phyloP scores from a whole-genome alignment of 2,329 filamentous ascomycete genomes.

The Fusarium sp. region DNA sequence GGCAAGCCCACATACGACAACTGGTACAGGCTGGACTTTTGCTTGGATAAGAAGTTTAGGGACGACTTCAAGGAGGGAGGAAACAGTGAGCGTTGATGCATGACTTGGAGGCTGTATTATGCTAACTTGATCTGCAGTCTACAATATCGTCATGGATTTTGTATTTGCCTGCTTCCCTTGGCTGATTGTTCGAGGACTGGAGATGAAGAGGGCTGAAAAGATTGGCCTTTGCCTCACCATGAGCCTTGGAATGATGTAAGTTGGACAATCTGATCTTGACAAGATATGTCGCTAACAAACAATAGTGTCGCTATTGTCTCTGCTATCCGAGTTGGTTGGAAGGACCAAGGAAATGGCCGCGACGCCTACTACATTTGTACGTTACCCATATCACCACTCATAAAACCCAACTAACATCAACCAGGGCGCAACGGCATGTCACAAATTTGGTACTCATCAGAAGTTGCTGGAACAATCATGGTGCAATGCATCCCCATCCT shows the following conservation, averaged over 20 bases:
- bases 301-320: conserved; percentile 59
- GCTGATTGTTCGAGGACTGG: conserved; percentile 60
- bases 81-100: conserved; percentile 53
- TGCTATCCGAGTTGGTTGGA: conserved; percentile 61
- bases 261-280: accelerated
- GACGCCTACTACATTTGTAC: conserved; percentile 61
- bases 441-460: conserved; percentile 57
- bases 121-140: conserved; percentile 50
- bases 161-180: conserved; percentile 62
- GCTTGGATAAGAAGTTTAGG: conserved; percentile 53
- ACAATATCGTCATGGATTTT: conserved; percentile 66
- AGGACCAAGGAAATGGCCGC: conserved; percentile 58
- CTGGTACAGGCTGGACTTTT: conserved; percentile 61
- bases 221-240: conserved; percentile 61
- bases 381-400: neutral
- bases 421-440: conserved; percentile 45
- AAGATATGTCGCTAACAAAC: neutral
- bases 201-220: conserved; percentile 61
- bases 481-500: conserved; percentile 65
- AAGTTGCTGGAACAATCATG: conserved; percentile 65
- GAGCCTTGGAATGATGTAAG: conserved; percentile 61
- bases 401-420: neutral
- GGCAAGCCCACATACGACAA: conserved; percentile 55
- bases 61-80: conserved; percentile 62
- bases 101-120: accelerated